A percentile compares a stretch with the other conserved stretches of the same genome.
These are phyloP conservation scores for Pancytospora philotis DNA, from an alignment of 371 early-diverging fungal species.

Conservation along the genomic window DNA sequence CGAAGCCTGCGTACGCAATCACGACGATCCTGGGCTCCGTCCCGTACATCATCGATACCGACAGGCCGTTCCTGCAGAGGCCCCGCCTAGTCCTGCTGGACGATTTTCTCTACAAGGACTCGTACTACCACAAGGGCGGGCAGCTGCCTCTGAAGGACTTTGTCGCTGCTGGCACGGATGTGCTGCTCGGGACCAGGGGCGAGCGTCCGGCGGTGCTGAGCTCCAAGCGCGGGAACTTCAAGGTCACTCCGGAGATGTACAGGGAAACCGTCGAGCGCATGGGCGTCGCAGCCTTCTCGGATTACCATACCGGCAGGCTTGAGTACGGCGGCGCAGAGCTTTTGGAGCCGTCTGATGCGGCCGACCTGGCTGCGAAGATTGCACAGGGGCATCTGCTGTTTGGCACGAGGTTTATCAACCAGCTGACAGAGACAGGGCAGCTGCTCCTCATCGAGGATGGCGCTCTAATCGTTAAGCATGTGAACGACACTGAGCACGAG, in stretches of 20 bases:
- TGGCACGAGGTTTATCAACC: slow-evolving; percentile 30
- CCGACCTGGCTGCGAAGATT: slow-evolving; percentile 1
- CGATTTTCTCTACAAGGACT: slow-evolving; percentile 15
- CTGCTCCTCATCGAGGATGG: slow-evolving; percentile 23
- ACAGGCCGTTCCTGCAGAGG: background rate
- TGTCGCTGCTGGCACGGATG: background rate
- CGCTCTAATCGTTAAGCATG: background rate
- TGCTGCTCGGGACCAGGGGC: background rate
- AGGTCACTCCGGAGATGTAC: slow-evolving; percentile 21
- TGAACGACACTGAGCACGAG: background rate
- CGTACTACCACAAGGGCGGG: background rate
- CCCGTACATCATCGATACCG: background rate
- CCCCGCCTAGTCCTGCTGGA: slow-evolving; percentile 1
- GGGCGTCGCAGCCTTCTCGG: slow-evolving; percentile 21
- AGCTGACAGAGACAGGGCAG: slow-evolving; percentile 5
- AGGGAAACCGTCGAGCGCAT: slow-evolving; percentile 8
- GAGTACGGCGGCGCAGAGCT: slow-evolving; percentile 14
- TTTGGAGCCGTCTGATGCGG: slow-evolving; percentile 19
- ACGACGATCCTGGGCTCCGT: slow-evolving; percentile 1
- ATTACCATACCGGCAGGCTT: slow-evolving; percentile 26
- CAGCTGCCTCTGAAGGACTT: background rate
- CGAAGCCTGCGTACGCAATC: background rate
- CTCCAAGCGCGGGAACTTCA: slow-evolving; percentile 36
- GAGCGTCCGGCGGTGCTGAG: slow-evolving; percentile 9
- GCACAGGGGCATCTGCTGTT: slow-evolving; percentile 1